phyloP scores from a whole-genome alignment of 108 stramenopile genomes.

The Chaetoceros muelleri region DNA sequence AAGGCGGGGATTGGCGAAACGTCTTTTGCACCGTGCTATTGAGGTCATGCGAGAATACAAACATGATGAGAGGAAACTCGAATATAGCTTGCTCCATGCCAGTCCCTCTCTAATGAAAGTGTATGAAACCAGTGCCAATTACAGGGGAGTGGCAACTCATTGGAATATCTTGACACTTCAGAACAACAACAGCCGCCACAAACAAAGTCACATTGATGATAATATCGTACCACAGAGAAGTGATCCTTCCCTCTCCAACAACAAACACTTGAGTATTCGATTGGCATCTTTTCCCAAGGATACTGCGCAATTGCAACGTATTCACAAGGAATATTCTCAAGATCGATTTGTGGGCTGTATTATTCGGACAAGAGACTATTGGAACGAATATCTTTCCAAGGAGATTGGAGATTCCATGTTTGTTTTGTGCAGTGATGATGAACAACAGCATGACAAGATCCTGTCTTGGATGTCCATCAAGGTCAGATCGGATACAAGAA shows the following conservation, averaged over 20 bases:
- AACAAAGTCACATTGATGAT: conserved; percentile 1
- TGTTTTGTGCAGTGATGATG: conserved; percentile 18
- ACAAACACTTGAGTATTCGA: conserved; percentile 17
- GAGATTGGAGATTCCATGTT: conserved; percentile 42
- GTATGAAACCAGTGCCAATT: conserved; percentile 41
- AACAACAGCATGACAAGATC: conserved; percentile 9
- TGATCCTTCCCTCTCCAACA: too few relatives aligned
- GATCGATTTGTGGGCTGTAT: conserved; percentile 46
- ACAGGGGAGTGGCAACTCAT: conserved; percentile 18
- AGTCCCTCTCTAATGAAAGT: conserved; percentile 49
- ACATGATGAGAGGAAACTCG: conserved; percentile 15
- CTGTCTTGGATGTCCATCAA: conserved; percentile 53
- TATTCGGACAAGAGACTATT: conserved; percentile 41
- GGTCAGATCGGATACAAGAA: conserved; percentile 25
- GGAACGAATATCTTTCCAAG: conserved; percentile 48
- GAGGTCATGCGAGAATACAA: conserved; percentile 47
- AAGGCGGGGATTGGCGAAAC: conserved; percentile 41
- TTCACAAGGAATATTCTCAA: conserved; percentile 54
- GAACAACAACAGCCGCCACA: not conserved
- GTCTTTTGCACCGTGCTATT: conserved; percentile 44
- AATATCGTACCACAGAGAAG: not conserved
- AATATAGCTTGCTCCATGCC: conserved; percentile 57
- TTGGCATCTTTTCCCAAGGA: conserved; percentile 51
- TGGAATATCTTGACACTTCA: conserved; percentile 37
- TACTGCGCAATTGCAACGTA: conserved; percentile 18